A percentile compares a stretch with the other conserved stretches of the same genome.
These are phyloP conservation scores for Elaeagnus macrophylla DNA, from an alignment of 306 rosid genomes.

Conservation along the genomic window DNA sequence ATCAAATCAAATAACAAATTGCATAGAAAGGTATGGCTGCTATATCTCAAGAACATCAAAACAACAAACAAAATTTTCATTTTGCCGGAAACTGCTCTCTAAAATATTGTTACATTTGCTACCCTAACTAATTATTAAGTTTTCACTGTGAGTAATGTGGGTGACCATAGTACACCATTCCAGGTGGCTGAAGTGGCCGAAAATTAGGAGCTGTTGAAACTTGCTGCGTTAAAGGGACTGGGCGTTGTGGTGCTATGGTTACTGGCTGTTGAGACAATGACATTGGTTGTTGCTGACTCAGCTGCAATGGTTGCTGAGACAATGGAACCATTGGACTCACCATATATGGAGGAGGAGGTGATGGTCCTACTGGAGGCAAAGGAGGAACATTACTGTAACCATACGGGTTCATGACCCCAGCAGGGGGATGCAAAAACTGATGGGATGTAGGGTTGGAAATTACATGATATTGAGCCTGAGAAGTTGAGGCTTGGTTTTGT, in stretches of 20 bases:
- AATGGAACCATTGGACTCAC: slow-evolving; percentile 45
- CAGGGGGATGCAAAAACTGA: slow-evolving; percentile 59
- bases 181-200: slow-evolving; percentile 75
- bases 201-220: slow-evolving; percentile 59
- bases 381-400: slow-evolving; percentile 49
- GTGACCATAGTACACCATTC: slow-evolving; percentile 62
- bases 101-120: slow-evolving; percentile 5
- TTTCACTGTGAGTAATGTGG: slow-evolving; percentile 48
- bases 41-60: too few species aligned
- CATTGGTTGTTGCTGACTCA: slow-evolving; percentile 17
- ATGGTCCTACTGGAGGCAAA: slow-evolving; percentile 41
- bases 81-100: slow-evolving; percentile 17
- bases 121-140: neutral
- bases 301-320: slow-evolving; percentile 24
- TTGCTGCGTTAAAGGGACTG: slow-evolving; percentile 33
- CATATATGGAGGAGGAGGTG: slow-evolving; percentile 50
- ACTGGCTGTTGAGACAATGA: slow-evolving; percentile 21
- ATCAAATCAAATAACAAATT: too few species aligned
- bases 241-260: slow-evolving; percentile 38
- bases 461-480: slow-evolving; percentile 67
- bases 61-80: slow-evolving; percentile 7
- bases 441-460: slow-evolving; percentile 52
- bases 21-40: too few species aligned
- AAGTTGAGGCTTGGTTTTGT: slow-evolving; percentile 42
- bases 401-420: slow-evolving; percentile 46